Conservation (phyloP, 2,329 filamentous ascomycete genomes). For the Ophiobolus disseminans region DNA sequence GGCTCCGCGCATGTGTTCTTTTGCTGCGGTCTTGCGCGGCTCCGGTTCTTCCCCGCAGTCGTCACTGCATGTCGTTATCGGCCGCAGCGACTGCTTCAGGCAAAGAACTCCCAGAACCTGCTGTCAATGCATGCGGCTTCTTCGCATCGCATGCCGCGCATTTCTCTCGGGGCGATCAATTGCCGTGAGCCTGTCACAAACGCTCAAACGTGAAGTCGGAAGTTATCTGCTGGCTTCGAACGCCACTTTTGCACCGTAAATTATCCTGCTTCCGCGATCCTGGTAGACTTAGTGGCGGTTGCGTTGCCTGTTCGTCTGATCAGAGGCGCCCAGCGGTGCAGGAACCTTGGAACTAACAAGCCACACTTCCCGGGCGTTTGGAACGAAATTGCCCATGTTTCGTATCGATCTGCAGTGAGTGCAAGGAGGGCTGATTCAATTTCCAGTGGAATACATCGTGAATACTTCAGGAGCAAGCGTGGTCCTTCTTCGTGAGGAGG, state of each 20-base stretch:
- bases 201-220: not conserved
- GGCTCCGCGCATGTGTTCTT: constrained; percentile 12
- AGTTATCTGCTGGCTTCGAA: not conserved
- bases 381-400: too few species aligned
- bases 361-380: too few species aligned
- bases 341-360: too few species aligned
- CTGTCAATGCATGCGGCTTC: not conserved
- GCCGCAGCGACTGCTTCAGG: constrained; percentile 3
- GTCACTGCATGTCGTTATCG: constrained; percentile 8
- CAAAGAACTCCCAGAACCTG: constrained; percentile 5
- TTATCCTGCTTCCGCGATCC: constrained; percentile 7
- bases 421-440: too few species aligned
- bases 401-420: too few species aligned
- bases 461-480: too few species aligned
- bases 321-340: too few species aligned
- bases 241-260: constrained; percentile 2
- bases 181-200: not conserved
- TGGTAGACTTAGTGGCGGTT: not conserved
- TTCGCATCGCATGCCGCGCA: not conserved
- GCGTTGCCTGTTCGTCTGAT: constrained; percentile 1
- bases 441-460: too few species aligned
- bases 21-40: constrained; percentile 17
- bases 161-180: not conserved
- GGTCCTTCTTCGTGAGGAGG: too few species aligned
- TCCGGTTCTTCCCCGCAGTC: constrained; percentile 10